Conservation (phyloP, 2,329 filamentous ascomycete species). For the Xylaria sp. region DNA sequence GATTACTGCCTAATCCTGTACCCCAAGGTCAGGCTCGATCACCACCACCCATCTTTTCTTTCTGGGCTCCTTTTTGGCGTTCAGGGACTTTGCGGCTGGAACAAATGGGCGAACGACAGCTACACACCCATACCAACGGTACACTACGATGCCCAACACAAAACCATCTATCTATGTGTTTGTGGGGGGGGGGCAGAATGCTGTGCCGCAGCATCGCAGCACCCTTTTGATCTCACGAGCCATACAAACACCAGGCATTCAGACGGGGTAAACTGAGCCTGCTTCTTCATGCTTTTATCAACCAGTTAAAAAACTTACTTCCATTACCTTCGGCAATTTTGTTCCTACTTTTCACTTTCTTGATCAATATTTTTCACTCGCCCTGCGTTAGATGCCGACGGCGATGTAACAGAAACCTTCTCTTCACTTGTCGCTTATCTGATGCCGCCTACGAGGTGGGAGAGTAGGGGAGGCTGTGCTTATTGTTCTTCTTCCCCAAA, state of each 20-base stretch:
- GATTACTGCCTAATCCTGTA: neutral
- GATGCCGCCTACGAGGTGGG: neutral
- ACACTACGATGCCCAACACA: too few relatives aligned
- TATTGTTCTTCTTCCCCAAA: neutral
- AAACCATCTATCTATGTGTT: neutral
- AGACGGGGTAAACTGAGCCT: constrained; percentile 1
- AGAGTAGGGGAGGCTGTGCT: neutral
- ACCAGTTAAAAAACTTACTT: neutral
- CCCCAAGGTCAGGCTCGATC: neutral
- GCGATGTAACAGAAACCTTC: neutral
- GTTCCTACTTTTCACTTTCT: neutral
- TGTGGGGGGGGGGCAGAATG: neutral
- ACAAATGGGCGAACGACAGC: neutral
- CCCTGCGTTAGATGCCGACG: neutral
- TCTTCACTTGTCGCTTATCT: neutral
- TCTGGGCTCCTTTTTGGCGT: constrained; percentile 10
- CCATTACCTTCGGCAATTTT: neutral
- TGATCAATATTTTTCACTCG: neutral
- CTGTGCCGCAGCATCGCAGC: constrained; percentile 11
- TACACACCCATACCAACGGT: neutral
- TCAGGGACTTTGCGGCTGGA: constrained; percentile 6
- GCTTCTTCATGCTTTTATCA: too few relatives aligned
- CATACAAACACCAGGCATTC: neutral
- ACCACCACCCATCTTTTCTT: constrained; percentile 5
- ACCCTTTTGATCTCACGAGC: neutral